A percentile compares a stretch with the other conserved stretches of the same genome.
phyloP scores from a whole-genome alignment of 768 basidiomycete genomes.

The Lactarius tabidus region DNA sequence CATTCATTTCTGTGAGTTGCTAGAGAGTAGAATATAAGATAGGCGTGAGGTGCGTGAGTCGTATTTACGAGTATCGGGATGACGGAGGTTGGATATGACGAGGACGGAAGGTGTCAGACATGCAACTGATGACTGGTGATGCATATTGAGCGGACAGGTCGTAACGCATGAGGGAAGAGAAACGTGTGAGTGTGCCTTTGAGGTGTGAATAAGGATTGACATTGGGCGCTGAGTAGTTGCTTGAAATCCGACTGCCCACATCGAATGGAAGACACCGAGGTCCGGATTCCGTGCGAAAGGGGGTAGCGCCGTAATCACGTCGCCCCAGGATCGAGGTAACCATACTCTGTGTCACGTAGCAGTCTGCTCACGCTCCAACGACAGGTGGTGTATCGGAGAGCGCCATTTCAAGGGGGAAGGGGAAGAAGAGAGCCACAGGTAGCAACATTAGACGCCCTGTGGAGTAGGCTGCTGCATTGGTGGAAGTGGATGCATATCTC shows the following conservation, averaged over 20 bases:
- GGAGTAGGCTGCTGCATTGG: conserved; percentile 27
- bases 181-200: conserved; percentile 1
- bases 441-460: conserved; percentile 23
- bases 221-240: neutral
- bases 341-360: neutral
- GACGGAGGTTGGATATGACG: neutral
- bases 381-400: neutral
- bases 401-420: conserved; percentile 11
- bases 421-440: neutral
- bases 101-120: neutral
- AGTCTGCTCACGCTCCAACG: neutral
- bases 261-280: neutral
- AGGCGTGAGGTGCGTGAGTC: conserved; percentile 1
- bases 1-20: conserved; percentile 11
- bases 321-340: neutral
- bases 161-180: conserved; percentile 5
- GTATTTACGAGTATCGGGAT: neutral
- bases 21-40: conserved; percentile 9
- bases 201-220: neutral
- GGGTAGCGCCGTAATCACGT: conserved; percentile 1
- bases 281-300: neutral
- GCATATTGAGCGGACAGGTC: conserved; percentile 11
- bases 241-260: neutral
- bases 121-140: conserved; percentile 9
- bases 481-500: conserved; percentile 23